Evolutionary conservation across 176 grass and related monocot species (phyloP).

Genomic region (Zoysia japonica): DNA sequence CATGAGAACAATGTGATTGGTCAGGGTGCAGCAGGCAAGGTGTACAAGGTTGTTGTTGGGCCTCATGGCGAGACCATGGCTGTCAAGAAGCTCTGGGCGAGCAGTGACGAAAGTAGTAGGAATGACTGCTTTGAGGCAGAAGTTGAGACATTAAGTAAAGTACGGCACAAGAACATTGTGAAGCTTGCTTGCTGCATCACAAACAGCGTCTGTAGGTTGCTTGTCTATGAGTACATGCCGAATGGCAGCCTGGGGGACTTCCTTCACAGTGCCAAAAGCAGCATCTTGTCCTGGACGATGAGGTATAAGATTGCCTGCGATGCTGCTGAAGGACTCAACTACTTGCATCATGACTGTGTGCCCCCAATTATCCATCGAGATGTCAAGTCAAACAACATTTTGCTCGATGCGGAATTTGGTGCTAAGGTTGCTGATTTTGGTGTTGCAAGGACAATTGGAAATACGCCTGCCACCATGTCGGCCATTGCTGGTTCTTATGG

Average conservation of each 20-base stretch:
- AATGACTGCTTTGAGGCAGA: conserved; percentile 54
- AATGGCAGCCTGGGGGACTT: conserved; percentile 92
- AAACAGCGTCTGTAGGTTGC: conserved; percentile 39
- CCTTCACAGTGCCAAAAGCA: conserved; percentile 56
- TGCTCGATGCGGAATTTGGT: conserved; percentile 65
- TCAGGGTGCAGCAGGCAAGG: conserved; percentile 52
- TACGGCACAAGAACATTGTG: conserved; percentile 88
- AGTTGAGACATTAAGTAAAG: conserved; percentile 60
- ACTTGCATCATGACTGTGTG: conserved; percentile 84
- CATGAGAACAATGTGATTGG: conserved; percentile 65
- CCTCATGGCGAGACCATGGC: conserved; percentile 48
- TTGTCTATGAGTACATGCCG: conserved; percentile 92
- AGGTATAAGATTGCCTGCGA: conserved; percentile 67
- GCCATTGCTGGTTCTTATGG: conserved; percentile 73
- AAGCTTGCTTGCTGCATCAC: conserved; percentile 75
- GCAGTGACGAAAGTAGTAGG: background rate
- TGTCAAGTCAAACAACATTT: conserved; percentile 93
- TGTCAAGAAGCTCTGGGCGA: conserved; percentile 65
- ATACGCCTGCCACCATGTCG: conserved; percentile 60
- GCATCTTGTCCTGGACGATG: conserved; percentile 54
- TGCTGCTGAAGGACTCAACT: conserved; percentile 77
- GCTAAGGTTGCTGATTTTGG: conserved; percentile 86
- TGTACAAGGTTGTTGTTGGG: conserved; percentile 57
- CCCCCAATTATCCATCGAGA: conserved; percentile 80
- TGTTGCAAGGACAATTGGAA: conserved; percentile 60